Percentiles rank a stretch among this genome's conserved stretches.
Conservation (phyloP, 2,329 filamentous ascomycete genomes). For the Cladosporium cucumerinum region DNA sequence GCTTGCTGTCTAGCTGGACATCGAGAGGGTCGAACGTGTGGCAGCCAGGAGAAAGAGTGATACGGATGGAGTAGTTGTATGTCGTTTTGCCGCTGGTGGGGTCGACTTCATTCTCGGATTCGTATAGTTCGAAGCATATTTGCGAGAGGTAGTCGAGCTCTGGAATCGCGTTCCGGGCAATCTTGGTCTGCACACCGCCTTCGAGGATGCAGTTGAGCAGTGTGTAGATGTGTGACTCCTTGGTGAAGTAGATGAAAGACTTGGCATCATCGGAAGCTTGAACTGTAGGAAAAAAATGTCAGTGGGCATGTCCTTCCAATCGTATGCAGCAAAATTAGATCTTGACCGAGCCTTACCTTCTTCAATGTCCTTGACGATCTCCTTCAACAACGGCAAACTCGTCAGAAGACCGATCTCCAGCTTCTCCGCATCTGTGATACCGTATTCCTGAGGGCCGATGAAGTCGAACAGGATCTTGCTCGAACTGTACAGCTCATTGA, state of each 20-base stretch:
- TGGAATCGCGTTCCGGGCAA: conserved; percentile 88
- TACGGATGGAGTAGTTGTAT: conserved; percentile 93
- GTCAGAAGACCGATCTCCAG: conserved; percentile 96
- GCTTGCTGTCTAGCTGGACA: conserved; percentile 91
- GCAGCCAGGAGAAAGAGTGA: conserved; percentile 91
- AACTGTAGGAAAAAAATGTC: conserved; percentile 45
- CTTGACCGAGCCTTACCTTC: conserved; percentile 46
- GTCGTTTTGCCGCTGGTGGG: conserved; percentile 37
- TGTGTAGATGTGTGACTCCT: conserved; percentile 98
- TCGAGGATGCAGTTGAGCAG: conserved; percentile 96
- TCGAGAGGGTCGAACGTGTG: conserved; percentile 96
- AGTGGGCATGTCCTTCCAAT: neutral
- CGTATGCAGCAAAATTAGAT: neutral
- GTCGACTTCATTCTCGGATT: conserved; percentile 78
- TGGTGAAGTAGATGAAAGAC: conserved; percentile 98
- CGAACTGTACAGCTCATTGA: conserved; percentile 88
- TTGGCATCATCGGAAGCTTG: conserved; percentile 93
- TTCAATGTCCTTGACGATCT: conserved; percentile 95
- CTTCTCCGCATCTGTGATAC: conserved; percentile 92
- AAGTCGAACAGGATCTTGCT: conserved; percentile 97
- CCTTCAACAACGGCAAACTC: conserved; percentile 86
- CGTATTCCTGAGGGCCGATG: conserved; percentile 97
- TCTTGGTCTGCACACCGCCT: conserved; percentile 94
- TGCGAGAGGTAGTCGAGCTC: conserved; percentile 97
- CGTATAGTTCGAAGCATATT: conserved; percentile 97